phyloP scores from a whole-genome alignment of 345 rosid genomes.

The Dipteronia dyeriana region DNA sequence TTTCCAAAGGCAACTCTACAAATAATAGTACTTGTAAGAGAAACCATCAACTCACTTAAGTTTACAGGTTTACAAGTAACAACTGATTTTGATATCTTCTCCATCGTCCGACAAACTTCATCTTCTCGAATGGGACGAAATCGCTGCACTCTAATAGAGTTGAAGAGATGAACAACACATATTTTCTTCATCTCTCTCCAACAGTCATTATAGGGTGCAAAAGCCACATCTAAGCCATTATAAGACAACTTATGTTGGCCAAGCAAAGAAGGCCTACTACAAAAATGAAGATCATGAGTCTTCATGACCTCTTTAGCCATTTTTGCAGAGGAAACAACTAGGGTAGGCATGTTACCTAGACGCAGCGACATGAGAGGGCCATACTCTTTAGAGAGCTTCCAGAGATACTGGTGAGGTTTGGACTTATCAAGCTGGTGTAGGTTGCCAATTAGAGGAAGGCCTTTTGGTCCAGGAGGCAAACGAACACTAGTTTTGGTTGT shows the following conservation, averaged over 20 bases:
- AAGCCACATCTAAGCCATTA: slow-evolving; percentile 38
- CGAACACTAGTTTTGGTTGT: not conserved
- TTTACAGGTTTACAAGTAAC: not conserved
- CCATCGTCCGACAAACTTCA: slow-evolving; percentile 37
- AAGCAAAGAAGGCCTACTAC: slow-evolving; percentile 38
- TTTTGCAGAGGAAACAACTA: slow-evolving; percentile 46
- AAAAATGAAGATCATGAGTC: slow-evolving; percentile 42
- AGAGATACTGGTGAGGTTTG: slow-evolving; percentile 29
- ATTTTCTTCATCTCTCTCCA: slow-evolving; percentile 48
- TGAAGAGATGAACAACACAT: slow-evolving; percentile 41
- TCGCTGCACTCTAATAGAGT: slow-evolving; percentile 28
- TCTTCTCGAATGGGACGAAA: slow-evolving; percentile 42
- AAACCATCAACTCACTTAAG: slow-evolving; percentile 16
- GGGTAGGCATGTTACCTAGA: slow-evolving; percentile 35
- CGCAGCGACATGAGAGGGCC: slow-evolving; percentile 51
- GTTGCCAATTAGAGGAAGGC: slow-evolving; percentile 53
- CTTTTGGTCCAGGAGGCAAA: slow-evolving; percentile 51
- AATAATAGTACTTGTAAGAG: slow-evolving; percentile 19
- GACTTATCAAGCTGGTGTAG: slow-evolving; percentile 37
- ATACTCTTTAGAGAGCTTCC: slow-evolving; percentile 44
- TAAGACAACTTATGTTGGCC: slow-evolving; percentile 46
- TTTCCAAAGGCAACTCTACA: slow-evolving; percentile 36
- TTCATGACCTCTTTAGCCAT: slow-evolving; percentile 43
- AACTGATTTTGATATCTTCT: slow-evolving; percentile 20
- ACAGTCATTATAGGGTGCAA: slow-evolving; percentile 30